Percentiles rank a stretch among this genome's conserved stretches.
phyloP scores from a whole-genome alignment of 495 filamentous ascomycete species.

The Xylaria venustula region DNA sequence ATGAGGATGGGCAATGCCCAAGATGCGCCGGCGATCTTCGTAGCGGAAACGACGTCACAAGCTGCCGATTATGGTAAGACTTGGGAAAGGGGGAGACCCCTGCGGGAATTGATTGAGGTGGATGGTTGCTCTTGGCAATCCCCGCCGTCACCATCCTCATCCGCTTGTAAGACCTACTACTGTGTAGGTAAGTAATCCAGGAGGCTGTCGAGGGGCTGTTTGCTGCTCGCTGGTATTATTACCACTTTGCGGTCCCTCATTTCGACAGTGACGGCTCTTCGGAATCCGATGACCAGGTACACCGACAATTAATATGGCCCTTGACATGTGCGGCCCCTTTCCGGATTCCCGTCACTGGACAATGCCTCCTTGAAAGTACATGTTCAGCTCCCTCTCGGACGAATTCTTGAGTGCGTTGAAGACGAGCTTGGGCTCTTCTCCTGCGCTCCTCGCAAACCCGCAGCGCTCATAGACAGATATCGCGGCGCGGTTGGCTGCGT shows the following conservation, averaged over 20 bases:
- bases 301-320: not conserved
- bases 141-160: not conserved
- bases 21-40: not conserved
- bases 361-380: slow-evolving; percentile 8
- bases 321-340: not conserved
- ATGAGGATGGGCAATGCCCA: slow-evolving; percentile 16
- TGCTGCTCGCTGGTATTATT: too few relatives aligned
- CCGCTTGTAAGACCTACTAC: not conserved
- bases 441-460: slow-evolving; percentile 41
- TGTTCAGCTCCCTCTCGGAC: slow-evolving; percentile 15
- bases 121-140: slow-evolving; percentile 19
- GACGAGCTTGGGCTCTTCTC: slow-evolving; percentile 22
- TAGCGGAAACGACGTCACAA: slow-evolving; percentile 24
- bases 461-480: slow-evolving; percentile 43
- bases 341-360: not conserved
- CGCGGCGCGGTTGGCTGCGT: slow-evolving; percentile 38
- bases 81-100: slow-evolving; percentile 4
- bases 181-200: too few relatives aligned
- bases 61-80: slow-evolving; percentile 19
- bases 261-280: not conserved
- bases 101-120: slow-evolving; percentile 20
- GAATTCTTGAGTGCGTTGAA: slow-evolving; percentile 21
- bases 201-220: not conserved
- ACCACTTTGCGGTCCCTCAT: slow-evolving; percentile 14
- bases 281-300: slow-evolving; percentile 5